Percentiles rank a stretch among this genome's conserved stretches.
These are phyloP conservation scores for Penicillium bialowiezense DNA, from an alignment of 495 filamentous ascomycete genomes.

Conservation along the genomic window DNA sequence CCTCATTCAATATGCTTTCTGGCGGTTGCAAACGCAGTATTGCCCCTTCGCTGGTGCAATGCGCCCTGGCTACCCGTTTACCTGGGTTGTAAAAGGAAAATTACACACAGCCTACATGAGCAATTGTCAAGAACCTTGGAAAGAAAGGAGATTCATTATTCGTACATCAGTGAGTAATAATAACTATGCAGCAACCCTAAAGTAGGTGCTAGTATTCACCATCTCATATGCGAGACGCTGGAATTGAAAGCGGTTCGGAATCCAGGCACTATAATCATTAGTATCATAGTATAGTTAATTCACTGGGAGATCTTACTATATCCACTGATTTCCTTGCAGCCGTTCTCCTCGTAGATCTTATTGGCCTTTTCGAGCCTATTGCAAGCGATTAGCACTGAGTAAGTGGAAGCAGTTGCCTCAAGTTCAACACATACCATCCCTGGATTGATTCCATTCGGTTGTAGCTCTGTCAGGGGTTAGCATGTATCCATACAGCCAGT, in stretches of 20 bases:
- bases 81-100: too few relatives aligned
- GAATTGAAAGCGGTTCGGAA: conserved; percentile 28
- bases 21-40: too few relatives aligned
- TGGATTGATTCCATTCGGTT: conserved; percentile 69
- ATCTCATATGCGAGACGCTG: not conserved
- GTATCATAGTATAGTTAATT: too few relatives aligned
- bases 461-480: conserved; percentile 47
- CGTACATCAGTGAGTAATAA: too few relatives aligned
- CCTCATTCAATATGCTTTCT: too few relatives aligned
- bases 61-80: too few relatives aligned
- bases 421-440: conserved; percentile 51
- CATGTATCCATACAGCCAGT: not conserved
- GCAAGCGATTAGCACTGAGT: conserved; percentile 1
- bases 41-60: too few relatives aligned
- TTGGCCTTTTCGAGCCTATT: conserved; percentile 37
- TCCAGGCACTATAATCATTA: too few relatives aligned
- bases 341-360: conserved; percentile 30
- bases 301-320: conserved; percentile 40
- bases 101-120: too few relatives aligned
- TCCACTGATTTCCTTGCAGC: conserved; percentile 24
- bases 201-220: not conserved
- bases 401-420: not conserved
- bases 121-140: too few relatives aligned
- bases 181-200: not conserved
- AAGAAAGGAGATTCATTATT: too few relatives aligned